Percentiles rank a stretch among this genome's conserved stretches.
Evolutionary conservation across 306 rosid species (phyloP).

Genomic region (Rosa rugosa): DNA sequence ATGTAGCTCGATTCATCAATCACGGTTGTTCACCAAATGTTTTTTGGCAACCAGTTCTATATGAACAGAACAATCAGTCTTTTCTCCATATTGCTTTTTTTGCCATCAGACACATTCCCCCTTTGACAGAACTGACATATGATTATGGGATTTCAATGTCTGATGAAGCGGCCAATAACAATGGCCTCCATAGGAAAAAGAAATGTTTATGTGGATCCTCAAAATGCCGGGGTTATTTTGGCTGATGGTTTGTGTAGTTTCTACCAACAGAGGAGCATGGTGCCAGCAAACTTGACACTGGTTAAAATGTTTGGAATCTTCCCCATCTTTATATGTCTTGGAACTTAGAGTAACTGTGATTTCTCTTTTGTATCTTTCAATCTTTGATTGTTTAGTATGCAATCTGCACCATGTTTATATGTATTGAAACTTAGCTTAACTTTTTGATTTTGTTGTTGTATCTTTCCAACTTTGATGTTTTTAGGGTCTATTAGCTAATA

Average conservation of each 20-base stretch:
- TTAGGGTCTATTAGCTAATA: slow-evolving; percentile 4
- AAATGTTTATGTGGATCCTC: slow-evolving; percentile 60
- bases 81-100: slow-evolving; percentile 59
- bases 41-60: slow-evolving; percentile 63
- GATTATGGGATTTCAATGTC: slow-evolving; percentile 50
- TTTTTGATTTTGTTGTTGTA: background rate
- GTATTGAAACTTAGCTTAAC: slow-evolving; percentile 6
- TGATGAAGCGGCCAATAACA: slow-evolving; percentile 23
- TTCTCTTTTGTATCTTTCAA: slow-evolving; percentile 1
- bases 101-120: slow-evolving; percentile 59
- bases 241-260: slow-evolving; percentile 38
- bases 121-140: slow-evolving; percentile 67
- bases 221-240: slow-evolving; percentile 57
- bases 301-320: slow-evolving; percentile 9
- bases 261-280: slow-evolving; percentile 17
- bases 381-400: background rate
- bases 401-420: slow-evolving; percentile 29
- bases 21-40: slow-evolving; percentile 74
- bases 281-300: slow-evolving; percentile 28
- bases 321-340: slow-evolving; percentile 30
- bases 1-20: slow-evolving; percentile 67
- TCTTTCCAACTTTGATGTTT: background rate
- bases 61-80: slow-evolving; percentile 48
- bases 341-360: background rate
- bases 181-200: slow-evolving; percentile 32